Conservation (phyloP, 2,329 filamentous ascomycete species). For the Pseudopyricularia cyperi region DNA sequence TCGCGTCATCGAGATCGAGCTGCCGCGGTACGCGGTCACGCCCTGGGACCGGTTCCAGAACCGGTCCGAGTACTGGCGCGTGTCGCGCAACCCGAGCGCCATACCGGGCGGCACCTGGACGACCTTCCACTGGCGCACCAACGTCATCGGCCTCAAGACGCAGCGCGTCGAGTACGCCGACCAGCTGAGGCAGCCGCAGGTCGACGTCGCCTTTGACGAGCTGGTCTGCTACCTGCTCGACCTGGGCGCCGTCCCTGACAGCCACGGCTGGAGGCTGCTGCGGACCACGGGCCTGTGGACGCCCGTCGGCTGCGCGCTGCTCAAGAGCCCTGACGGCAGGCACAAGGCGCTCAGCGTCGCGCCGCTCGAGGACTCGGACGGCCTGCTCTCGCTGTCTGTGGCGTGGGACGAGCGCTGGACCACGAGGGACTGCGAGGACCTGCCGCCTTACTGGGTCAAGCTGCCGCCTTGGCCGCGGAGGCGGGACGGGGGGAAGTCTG, state of each 20-base stretch:
- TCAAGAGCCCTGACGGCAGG: slow-evolving; percentile 36
- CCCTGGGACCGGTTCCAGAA: slow-evolving; percentile 42
- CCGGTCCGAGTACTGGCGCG: slow-evolving; percentile 43
- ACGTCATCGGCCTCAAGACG: slow-evolving; percentile 46
- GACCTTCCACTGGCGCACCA: slow-evolving; percentile 52
- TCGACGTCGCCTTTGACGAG: slow-evolving; percentile 42
- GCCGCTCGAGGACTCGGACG: slow-evolving; percentile 46
- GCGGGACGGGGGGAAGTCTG: slow-evolving; percentile 1
- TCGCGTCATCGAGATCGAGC: slow-evolving; percentile 53
- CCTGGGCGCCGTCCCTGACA: slow-evolving; percentile 46
- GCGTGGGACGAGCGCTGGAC: slow-evolving; percentile 44
- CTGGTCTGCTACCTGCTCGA: slow-evolving; percentile 50
- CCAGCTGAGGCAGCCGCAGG: slow-evolving; percentile 38
- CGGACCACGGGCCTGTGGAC: slow-evolving; percentile 47
- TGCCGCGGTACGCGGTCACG: slow-evolving; percentile 50
- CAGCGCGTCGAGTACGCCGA: slow-evolving; percentile 51
- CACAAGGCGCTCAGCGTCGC: slow-evolving; percentile 38
- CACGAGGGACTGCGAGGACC: slow-evolving; percentile 31
- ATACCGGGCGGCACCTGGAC: slow-evolving; percentile 53
- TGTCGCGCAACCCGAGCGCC: slow-evolving; percentile 34
- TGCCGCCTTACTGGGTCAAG: slow-evolving; percentile 48
- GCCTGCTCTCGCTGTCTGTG: slow-evolving; percentile 42
- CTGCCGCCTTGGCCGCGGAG: slow-evolving; percentile 22
- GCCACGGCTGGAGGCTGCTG: slow-evolving; percentile 44
- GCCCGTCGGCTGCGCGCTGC: slow-evolving; percentile 41